These are phyloP conservation scores for Aspergillus candidus DNA, from an alignment of 2,329 filamentous ascomycete species.

Conservation along the genomic window DNA sequence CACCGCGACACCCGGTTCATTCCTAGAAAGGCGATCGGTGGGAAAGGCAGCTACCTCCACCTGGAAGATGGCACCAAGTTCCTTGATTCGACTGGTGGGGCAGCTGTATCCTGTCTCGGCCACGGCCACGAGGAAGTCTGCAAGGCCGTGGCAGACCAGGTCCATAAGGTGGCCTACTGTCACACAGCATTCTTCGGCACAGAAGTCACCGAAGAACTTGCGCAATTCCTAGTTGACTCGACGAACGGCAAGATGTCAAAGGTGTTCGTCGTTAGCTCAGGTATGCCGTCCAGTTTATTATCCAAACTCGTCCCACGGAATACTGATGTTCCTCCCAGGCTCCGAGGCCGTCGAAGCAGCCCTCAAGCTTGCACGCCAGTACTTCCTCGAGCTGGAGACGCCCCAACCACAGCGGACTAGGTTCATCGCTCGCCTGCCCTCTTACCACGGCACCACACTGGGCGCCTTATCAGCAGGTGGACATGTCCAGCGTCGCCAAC, in stretches of 20 bases:
- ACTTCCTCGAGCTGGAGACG: slow-evolving; percentile 52
- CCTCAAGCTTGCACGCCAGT: slow-evolving; percentile 62
- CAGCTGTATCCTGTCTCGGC: slow-evolving; percentile 66
- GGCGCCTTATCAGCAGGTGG: slow-evolving; percentile 61
- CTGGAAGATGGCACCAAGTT: slow-evolving; percentile 54
- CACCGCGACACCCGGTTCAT: slow-evolving; percentile 46
- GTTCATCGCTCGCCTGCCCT: slow-evolving; percentile 60
- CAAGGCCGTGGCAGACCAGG: slow-evolving; percentile 54
- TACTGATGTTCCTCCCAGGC: slow-evolving; percentile 35
- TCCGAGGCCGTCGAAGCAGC: slow-evolving; percentile 65
- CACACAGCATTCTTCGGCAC: slow-evolving; percentile 55
- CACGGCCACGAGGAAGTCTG: slow-evolving; percentile 58
- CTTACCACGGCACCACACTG: slow-evolving; percentile 66
- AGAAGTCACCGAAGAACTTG: slow-evolving; percentile 48
- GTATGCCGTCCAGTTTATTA: slow-evolving; percentile 28
- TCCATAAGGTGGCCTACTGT: slow-evolving; percentile 55
- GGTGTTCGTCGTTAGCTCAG: slow-evolving; percentile 54
- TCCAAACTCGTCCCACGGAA: neutral
- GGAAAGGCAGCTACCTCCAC: slow-evolving; percentile 47
- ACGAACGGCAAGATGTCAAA: slow-evolving; percentile 50
- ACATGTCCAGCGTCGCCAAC: slow-evolving; percentile 53
- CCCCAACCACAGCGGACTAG: slow-evolving; percentile 50
- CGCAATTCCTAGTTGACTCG: slow-evolving; percentile 44
- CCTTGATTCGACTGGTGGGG: slow-evolving; percentile 67
- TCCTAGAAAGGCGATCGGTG: slow-evolving; percentile 45